Evolutionary conservation across 2,329 filamentous ascomycete species (phyloP).

Genomic region (Huntiella moniliformis): DNA sequence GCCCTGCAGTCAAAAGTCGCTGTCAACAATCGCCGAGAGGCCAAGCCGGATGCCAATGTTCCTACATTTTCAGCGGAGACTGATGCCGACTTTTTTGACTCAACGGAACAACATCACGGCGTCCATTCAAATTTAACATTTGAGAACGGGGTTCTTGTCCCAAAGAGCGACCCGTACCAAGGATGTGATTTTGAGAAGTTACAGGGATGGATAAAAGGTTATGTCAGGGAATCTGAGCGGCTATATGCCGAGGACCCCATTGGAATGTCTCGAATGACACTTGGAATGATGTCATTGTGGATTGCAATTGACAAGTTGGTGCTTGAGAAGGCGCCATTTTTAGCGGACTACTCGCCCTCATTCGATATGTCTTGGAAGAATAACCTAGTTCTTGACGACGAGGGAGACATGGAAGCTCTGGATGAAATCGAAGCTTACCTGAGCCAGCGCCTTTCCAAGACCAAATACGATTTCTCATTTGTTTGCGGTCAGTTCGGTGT

Average conservation of each 20-base stretch:
- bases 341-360: background rate
- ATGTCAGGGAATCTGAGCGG: conserved; percentile 21
- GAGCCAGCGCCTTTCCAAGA: background rate
- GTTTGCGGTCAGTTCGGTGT: background rate
- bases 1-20: too few relatives aligned
- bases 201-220: conserved; percentile 16
- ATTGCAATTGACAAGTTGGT: background rate
- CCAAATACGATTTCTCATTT: background rate
- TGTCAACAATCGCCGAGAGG: too few relatives aligned
- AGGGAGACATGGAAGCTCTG: conserved; percentile 27
- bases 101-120: too few relatives aligned
- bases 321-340: background rate
- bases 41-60: too few relatives aligned
- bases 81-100: too few relatives aligned
- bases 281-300: background rate
- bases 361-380: conserved; percentile 19
- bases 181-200: too few relatives aligned
- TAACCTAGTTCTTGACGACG: conserved; percentile 25
- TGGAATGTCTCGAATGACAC: background rate
- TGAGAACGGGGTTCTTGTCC: too few relatives aligned
- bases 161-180: too few relatives aligned
- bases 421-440: conserved; percentile 26
- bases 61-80: too few relatives aligned
- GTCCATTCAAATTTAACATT: too few relatives aligned
- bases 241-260: conserved; percentile 13